These are phyloP conservation scores for Neophaeococcomyces mojaviensis DNA, from an alignment of 2,329 filamentous ascomycete genomes.

Conservation along the genomic window DNA sequence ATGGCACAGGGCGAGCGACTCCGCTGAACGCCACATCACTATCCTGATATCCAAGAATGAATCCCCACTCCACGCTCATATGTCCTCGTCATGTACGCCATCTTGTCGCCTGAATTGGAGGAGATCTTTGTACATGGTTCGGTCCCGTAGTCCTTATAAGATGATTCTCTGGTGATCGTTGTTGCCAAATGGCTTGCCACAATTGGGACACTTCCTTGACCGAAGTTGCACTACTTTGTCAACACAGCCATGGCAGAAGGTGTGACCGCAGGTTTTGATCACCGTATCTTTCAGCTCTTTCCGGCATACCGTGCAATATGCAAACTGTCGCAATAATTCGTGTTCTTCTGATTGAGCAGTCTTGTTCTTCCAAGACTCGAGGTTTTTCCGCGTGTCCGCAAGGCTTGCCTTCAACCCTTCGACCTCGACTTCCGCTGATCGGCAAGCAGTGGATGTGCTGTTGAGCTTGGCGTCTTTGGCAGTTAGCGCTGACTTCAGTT, in stretches of 20 bases:
- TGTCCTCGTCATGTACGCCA: not conserved
- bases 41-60: not conserved
- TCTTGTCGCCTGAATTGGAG: not conserved
- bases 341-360: constrained; percentile 21
- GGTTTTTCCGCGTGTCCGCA: constrained; percentile 70
- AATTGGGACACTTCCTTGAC: constrained; percentile 91
- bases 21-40: too few species aligned
- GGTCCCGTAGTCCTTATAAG: constrained; percentile 22
- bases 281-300: constrained; percentile 90
- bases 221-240: constrained; percentile 83
- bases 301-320: constrained; percentile 86
- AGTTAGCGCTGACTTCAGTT: constrained; percentile 66
- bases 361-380: constrained; percentile 67
- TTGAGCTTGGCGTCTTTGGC: constrained; percentile 64
- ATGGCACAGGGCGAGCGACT: too few species aligned
- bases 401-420: constrained; percentile 73
- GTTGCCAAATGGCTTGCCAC: constrained; percentile 82
- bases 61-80: not conserved
- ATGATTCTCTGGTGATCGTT: constrained; percentile 71
- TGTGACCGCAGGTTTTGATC: constrained; percentile 87
- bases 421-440: constrained; percentile 61
- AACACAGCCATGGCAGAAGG: constrained; percentile 86
- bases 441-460: constrained; percentile 54
- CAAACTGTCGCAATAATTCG: constrained; percentile 38
- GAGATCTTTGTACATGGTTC: not conserved